Conservation (phyloP, 164 flowering plant genomes). For the Sedum album region DNA sequence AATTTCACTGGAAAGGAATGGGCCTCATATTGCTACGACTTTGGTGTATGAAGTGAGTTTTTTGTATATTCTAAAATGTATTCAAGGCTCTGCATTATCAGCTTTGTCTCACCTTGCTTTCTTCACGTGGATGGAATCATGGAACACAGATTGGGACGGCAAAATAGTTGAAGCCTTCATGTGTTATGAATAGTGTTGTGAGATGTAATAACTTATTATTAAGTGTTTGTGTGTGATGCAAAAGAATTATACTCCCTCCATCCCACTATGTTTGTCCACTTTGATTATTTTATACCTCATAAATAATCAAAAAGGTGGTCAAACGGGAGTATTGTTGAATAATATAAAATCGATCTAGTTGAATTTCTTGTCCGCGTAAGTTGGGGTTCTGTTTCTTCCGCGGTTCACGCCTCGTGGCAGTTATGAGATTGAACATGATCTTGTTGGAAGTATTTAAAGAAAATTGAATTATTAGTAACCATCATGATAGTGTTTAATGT, state of each 20-base stretch:
- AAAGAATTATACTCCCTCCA: too few species aligned
- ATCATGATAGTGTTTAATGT: too few species aligned
- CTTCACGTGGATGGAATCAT: not conserved
- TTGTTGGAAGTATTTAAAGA: too few species aligned
- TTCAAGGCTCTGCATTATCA: not conserved
- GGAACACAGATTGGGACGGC: not conserved
- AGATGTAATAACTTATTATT: not conserved
- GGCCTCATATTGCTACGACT: conserved; percentile 74
- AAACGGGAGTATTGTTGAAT: conserved; percentile 75
- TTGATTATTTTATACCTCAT: too few species aligned
- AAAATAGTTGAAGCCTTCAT: not conserved
- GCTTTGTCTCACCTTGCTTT: not conserved
- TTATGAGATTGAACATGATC: not conserved
- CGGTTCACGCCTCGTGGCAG: not conserved
- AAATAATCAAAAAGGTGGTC: too few species aligned
- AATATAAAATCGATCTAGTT: conserved; percentile 75
- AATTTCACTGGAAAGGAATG: conserved; percentile 76
- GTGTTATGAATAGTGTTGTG: not conserved
- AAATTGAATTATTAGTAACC: too few species aligned
- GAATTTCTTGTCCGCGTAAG: conserved; percentile 57
- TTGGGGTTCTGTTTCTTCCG: not conserved
- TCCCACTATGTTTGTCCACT: too few species aligned
- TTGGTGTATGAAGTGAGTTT: conserved; percentile 74
- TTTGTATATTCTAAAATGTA: not conserved
- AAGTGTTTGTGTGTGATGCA: conserved; percentile 28